Percentiles rank a stretch among this genome's conserved stretches.
These are phyloP conservation scores for Globisporangium rhizosaccharum DNA, from an alignment of 352 stramenopile species.

Conservation along the genomic window DNA sequence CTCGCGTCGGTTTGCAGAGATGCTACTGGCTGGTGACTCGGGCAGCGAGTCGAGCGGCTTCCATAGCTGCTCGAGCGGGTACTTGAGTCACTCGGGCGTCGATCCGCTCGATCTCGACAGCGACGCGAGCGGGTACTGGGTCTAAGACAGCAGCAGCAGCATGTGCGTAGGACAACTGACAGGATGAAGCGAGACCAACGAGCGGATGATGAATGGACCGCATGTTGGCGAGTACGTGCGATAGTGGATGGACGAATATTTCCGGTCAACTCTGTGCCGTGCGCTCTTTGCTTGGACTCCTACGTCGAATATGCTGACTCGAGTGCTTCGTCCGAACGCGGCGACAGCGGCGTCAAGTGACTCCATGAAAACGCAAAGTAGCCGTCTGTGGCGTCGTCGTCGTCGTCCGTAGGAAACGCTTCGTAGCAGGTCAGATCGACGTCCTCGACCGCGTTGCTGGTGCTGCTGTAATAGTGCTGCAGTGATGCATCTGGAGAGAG, in stretches of 20 bases:
- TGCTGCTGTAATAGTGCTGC: neutral
- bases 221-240: too few species aligned
- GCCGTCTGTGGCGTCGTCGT: conserved; percentile 1
- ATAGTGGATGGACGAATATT: too few species aligned
- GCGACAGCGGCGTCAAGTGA: neutral
- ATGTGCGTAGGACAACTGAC: neutral
- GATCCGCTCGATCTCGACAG: conserved; percentile 26
- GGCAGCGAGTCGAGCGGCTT: conserved; percentile 50
- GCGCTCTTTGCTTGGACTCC: too few species aligned
- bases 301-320: neutral
- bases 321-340: neutral
- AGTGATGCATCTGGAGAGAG: too few species aligned
- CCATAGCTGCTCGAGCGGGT: conserved; percentile 46
- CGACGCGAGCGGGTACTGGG: conserved; percentile 18
- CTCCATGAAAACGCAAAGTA: conserved; percentile 12
- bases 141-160: conserved; percentile 1
- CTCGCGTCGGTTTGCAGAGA: conserved; percentile 23
- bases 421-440: conserved; percentile 30
- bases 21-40: conserved; percentile 11
- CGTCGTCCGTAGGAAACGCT: conserved; percentile 13
- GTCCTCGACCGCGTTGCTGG: neutral
- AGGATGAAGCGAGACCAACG: neutral
- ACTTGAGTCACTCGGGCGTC: conserved; percentile 34
- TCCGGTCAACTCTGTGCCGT: too few species aligned
- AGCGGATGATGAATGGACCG: too few species aligned